Conservation (phyloP, 2,329 filamentous ascomycete species). For the Bimuria novae-zelandiae region DNA sequence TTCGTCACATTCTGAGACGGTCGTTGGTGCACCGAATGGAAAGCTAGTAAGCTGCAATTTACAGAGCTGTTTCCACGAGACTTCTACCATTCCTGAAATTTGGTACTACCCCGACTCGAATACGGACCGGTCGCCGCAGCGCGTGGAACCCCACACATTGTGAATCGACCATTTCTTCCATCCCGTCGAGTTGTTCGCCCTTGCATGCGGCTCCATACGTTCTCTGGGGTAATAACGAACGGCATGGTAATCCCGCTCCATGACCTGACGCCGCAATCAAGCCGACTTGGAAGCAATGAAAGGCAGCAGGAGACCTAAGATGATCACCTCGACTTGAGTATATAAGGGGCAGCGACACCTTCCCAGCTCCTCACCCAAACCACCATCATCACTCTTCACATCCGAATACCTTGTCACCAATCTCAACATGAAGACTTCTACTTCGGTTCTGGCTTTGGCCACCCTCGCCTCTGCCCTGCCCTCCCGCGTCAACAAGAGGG, state of each 20-base stretch:
- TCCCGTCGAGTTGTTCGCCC: not conserved
- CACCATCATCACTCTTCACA: not conserved
- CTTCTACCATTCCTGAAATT: not conserved
- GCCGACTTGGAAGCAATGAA: not conserved
- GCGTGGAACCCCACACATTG: not conserved
- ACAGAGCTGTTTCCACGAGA: not conserved
- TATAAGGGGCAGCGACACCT: not conserved
- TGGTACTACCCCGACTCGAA: not conserved
- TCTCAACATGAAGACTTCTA: conserved; percentile 8
- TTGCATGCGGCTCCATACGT: not conserved
- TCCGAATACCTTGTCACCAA: not conserved
- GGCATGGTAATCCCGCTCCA: not conserved
- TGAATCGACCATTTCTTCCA: not conserved
- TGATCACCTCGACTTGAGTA: not conserved
- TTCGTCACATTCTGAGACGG: not conserved
- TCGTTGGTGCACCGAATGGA: not conserved
- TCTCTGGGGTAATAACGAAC: not conserved
- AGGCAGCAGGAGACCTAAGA: not conserved
- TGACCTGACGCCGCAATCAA: conserved; percentile 5
- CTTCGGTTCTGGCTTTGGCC: conserved; percentile 6
- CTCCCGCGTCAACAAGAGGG: conserved; percentile 1
- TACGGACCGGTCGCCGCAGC: conserved; percentile 3
- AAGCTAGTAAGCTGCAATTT: not conserved
- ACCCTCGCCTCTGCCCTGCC: conserved; percentile 7
- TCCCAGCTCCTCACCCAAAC: not conserved